Evolutionary conservation across 305 asterid genomes (phyloP).

Genomic region (Fraxinus sp.): DNA sequence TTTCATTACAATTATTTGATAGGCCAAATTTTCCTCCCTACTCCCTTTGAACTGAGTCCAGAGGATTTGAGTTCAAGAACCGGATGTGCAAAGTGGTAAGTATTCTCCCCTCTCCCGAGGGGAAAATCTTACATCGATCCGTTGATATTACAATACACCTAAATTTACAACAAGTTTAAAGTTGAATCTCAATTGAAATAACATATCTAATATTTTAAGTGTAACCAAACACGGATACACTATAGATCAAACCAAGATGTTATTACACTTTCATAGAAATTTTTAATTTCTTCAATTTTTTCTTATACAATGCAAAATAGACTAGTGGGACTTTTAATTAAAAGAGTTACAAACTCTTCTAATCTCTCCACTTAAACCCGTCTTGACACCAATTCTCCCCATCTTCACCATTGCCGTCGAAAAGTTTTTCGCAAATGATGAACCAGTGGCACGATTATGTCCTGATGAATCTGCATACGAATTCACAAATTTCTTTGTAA

Average conservation of each 20-base stretch:
- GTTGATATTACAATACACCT: no score
- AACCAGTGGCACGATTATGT: neutral
- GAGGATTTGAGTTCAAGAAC: no score
- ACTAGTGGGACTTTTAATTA: slow-evolving; percentile 16
- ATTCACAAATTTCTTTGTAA: slow-evolving; percentile 26
- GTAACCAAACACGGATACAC: neutral
- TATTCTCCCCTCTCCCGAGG: no score
- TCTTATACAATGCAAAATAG: neutral
- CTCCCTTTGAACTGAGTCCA: neutral
- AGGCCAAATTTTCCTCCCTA: neutral
- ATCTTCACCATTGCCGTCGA: slow-evolving; percentile 19
- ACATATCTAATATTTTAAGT: neutral
- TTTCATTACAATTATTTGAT: neutral
- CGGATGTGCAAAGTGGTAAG: no score
- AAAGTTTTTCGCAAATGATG: slow-evolving; percentile 4
- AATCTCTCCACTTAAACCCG: slow-evolving; percentile 30
- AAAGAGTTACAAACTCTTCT: slow-evolving; percentile 28
- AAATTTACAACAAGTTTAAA: no score
- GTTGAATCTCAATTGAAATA: neutral
- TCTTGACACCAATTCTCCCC: slow-evolving; percentile 18
- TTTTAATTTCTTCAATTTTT: neutral
- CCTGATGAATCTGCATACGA: slow-evolving; percentile 9
- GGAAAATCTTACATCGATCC: no score
- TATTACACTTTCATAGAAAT: neutral
- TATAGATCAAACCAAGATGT: neutral